Base-by-base conservation (phyloP, 2,329 filamentous ascomycete genomes). In the Lasiodiplodia theobromae region DNA sequence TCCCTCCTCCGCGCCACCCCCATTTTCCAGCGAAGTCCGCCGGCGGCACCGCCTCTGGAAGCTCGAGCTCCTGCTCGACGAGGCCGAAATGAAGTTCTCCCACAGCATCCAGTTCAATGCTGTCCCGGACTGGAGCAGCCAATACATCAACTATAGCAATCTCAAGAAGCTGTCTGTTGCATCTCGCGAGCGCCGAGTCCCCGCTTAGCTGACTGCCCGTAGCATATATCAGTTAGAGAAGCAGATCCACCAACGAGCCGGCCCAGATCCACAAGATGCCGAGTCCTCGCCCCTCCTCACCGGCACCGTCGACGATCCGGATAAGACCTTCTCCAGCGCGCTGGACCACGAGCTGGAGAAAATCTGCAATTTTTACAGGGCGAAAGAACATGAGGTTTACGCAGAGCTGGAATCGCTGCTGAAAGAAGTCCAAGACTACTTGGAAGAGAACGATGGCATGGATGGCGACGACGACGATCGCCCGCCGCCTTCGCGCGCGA, bases 51-150 rank as follows among this genome's bases (percentile, higher is more conserved):
- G 85, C 76, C 81, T 82, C 73, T 84, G 86, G 79, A 94, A 94
- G 84, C 86, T 88, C 79, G 84, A 84, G 77, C 87, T 88, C 86
- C 89, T 94, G 75, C 88, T 92, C 74, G 85, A 90, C 74, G 87
- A 86, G 73, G 90, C 92, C 89, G 92, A 93, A 78, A 99, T 99
- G 96, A 98, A 98, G 90, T 99, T 99, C 86, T 98, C 95, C 21
- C 96, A 99, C 81, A 98, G 95, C 82, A 91, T 99, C 75, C 96
- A 99, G 85, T 99, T 99, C 84, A 99, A 99, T 84, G 94, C 96
- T 71, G 96, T 99, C 74, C 96, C 96, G n/a, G 96, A 99, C 82
- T 99, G 96, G 96, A 97, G 93, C 84, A 94, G 91, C 76, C 90
- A 98, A 81, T 99, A 99, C 82, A 96, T 99, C 77, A 92, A 94